These are phyloP conservation scores for Aspergillus fumigatiaffinis DNA, from an alignment of 2,329 filamentous ascomycete species.

Conservation along the genomic window DNA sequence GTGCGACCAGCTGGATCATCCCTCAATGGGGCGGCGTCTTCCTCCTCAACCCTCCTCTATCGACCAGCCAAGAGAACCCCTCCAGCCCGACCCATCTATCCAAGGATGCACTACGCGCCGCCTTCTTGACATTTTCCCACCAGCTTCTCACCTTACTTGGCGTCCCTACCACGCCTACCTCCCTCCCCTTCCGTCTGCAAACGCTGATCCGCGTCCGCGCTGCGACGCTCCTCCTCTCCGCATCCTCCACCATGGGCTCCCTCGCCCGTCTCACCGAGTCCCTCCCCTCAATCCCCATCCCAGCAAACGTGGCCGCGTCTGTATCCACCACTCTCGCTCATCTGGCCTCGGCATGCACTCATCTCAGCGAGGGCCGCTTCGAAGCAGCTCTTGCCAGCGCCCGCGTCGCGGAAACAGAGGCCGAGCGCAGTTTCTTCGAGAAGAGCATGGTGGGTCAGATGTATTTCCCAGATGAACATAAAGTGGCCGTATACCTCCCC, in stretches of 20 bases:
- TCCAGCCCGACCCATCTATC: conserved; percentile 51
- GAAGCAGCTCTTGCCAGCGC: conserved; percentile 72
- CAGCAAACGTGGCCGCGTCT: conserved; percentile 77
- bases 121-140: conserved; percentile 84
- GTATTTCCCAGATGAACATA: conserved; percentile 98
- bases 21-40: conserved; percentile 88
- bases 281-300: conserved; percentile 86
- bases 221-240: conserved; percentile 78
- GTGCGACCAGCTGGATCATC: conserved; percentile 79
- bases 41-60: conserved; percentile 56
- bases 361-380: conserved; percentile 59
- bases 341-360: conserved; percentile 70
- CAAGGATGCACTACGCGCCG: conserved; percentile 65
- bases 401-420: conserved; percentile 78
- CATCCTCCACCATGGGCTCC: conserved; percentile 90
- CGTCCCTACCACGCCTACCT: conserved; percentile 70
- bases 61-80: conserved; percentile 36
- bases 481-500: conserved; percentile 92
- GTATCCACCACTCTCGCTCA: conserved; percentile 76
- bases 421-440: conserved; percentile 94
- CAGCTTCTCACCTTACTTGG: conserved; percentile 87
- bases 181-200: conserved; percentile 78
- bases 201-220: conserved; percentile 82
- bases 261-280: conserved; percentile 80
- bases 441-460: conserved; percentile 98